Evolutionary conservation across 129 eudicot species (phyloP).

Genomic region (Saussurea involucrata): DNA sequence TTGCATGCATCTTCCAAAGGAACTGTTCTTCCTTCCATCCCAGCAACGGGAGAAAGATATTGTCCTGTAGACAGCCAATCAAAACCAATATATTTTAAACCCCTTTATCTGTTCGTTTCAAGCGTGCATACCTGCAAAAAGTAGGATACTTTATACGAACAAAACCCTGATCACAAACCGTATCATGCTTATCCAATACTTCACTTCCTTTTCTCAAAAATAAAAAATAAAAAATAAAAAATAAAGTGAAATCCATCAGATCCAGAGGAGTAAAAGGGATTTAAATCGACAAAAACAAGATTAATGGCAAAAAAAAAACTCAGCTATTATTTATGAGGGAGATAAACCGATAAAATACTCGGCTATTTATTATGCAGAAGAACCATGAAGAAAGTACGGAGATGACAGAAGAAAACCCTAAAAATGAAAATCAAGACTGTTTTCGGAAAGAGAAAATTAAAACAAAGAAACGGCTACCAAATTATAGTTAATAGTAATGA

Average conservation of each 20-base stretch:
- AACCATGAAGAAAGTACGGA: background rate
- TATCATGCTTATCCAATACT: background rate
- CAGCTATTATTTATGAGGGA: background rate
- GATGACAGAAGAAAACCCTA: slow-evolving; percentile 35
- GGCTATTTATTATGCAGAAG: background rate
- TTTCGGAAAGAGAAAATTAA: background rate
- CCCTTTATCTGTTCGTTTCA: slow-evolving; percentile 1
- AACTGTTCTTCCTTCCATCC: slow-evolving; percentile 2
- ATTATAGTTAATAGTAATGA: slow-evolving; percentile 13
- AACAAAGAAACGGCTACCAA: background rate
- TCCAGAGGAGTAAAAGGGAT: background rate
- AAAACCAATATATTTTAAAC: background rate
- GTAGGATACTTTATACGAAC: slow-evolving; percentile 10
- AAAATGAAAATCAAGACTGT: background rate
- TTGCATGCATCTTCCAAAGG: slow-evolving; percentile 18
- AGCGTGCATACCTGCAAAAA: slow-evolving; percentile 16
- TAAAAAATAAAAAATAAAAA: background rate
- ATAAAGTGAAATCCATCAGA: background rate
- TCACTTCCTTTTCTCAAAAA: background rate
- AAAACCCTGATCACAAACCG: slow-evolving; percentile 6
- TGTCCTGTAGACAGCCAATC: background rate
- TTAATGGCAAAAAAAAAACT: background rate
- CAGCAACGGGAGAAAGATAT: background rate
- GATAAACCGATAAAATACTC: background rate
- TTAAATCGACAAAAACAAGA: background rate